Base-by-base conservation (phyloP, 345 rosid genomes). In the Murraya paniculata region DNA sequence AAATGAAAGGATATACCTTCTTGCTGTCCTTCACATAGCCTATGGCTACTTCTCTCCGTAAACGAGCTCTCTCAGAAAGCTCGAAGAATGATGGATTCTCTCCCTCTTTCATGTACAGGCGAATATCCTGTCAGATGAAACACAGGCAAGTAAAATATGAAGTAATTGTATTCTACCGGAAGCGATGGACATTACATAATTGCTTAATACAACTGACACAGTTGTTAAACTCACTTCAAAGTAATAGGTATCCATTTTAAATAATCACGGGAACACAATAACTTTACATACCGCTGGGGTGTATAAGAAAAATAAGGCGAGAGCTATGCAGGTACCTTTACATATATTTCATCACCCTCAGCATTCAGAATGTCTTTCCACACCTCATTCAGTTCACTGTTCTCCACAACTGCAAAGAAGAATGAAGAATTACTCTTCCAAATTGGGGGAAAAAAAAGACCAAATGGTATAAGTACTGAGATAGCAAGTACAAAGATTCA, bases 281-380 rank as follows among this genome's bases (percentile, higher is more conserved):
- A 28, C 60, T 6, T 9, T 6, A 33, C 30, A 6, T 1, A 21
- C 45, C 22, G 2, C 19, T 21, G 5, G 14, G 30, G 24, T 45
- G 50, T 3, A 45, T 45, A 53, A 19, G 27, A 25, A 53, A 18
- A 28, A 19, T 0, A 4, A 25, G 33, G 53, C 57, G 6, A 39
- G 67, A 7, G 18, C 57, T 78, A 65, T 7, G 25, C 69, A 33
- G 13, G 25, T 81, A 92, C 99, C 97, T 94, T 94, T 31, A 92
- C 92, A 73, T 96, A 94, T 71, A 96, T 96, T 83, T 96, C 98
- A 80, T 96, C 99, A 22, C 99, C 99, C 35, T 96, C 98, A 64
- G 98, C 94, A 70, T 93, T 79, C 45, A 96, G 85, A 78, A 96
- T 90, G 86, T 96, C 99, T 82, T 91, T 92, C 98, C 97, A 96